Conservation (phyloP, 2,329 filamentous ascomycete genomes). For the Neospermospora avenae region DNA sequence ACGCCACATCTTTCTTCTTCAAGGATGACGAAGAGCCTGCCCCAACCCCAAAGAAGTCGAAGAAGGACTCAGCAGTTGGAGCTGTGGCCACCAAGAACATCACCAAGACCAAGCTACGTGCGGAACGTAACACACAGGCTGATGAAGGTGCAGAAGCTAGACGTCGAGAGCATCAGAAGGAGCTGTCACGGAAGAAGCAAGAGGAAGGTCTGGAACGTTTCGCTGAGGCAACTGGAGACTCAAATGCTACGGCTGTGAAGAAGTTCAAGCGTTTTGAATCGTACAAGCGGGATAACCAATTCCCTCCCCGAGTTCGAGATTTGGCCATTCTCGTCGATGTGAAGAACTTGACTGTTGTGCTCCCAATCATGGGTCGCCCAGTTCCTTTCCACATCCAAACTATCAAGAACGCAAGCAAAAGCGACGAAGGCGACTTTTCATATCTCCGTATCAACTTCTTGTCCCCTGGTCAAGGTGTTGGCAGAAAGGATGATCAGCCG, state of each 20-base stretch:
- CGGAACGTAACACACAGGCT: conserved; percentile 81
- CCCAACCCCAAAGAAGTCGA: conserved; percentile 84
- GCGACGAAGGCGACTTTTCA: conserved; percentile 89
- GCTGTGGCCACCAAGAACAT: conserved; percentile 94
- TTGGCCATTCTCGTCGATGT: conserved; percentile 85
- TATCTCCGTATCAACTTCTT: conserved; percentile 97
- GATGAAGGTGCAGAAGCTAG: conserved; percentile 88
- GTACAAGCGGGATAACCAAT: conserved; percentile 95
- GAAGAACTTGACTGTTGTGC: conserved; percentile 85
- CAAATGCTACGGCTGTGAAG: conserved; percentile 91
- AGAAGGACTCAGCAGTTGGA: conserved; percentile 77
- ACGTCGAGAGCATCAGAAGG: conserved; percentile 88
- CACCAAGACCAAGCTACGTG: conserved; percentile 86
- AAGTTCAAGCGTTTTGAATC: conserved; percentile 99
- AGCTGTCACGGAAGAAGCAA: conserved; percentile 83
- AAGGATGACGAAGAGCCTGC: conserved; percentile 91
- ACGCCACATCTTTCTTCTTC: conserved; percentile 97
- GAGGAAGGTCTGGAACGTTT: conserved; percentile 83
- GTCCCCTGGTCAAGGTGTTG: conserved; percentile 94
- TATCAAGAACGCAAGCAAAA: conserved; percentile 98
- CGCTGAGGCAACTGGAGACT: conserved; percentile 75
- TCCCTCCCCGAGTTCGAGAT: conserved; percentile 78
- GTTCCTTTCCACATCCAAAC: conserved; percentile 98
- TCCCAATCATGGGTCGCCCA: conserved; percentile 95
- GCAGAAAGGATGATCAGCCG: conserved; percentile 93